These are phyloP conservation scores for Lolium rigidum DNA, from an alignment of 176 grass and related monocot genomes.

Conservation along the genomic window DNA sequence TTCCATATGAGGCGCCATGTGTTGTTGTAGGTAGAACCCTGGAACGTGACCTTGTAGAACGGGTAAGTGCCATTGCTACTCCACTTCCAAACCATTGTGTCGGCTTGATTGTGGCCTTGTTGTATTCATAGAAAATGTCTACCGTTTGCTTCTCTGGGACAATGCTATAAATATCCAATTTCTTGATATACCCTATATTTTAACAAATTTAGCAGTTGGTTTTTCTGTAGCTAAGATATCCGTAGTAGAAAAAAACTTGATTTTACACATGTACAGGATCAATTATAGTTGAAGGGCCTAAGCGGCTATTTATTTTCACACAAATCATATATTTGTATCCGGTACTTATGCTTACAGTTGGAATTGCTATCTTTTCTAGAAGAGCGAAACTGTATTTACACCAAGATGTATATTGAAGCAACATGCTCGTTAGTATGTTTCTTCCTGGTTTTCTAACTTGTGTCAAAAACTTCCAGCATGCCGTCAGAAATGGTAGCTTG, in stretches of 20 bases:
- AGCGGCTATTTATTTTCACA: neutral
- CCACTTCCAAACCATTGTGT: no score
- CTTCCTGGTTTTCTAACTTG: slow-evolving; percentile 23
- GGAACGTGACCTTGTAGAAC: no score
- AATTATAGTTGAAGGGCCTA: neutral
- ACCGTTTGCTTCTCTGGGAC: neutral
- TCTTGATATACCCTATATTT: slow-evolving; percentile 11
- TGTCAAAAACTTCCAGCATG: slow-evolving; percentile 60
- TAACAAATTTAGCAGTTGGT: neutral
- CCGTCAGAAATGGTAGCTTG: slow-evolving; percentile 87
- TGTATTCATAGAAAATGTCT: neutral
- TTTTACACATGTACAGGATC: neutral
- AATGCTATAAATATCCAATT: neutral
- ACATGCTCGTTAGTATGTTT: neutral
- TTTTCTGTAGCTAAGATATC: neutral
- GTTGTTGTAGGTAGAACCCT: no score
- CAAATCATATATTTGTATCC: neutral
- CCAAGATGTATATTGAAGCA: slow-evolving; percentile 13
- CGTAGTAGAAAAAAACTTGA: neutral
- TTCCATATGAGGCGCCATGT: no score
- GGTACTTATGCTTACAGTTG: neutral
- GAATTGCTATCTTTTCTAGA: slow-evolving; percentile 10
- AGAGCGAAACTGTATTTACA: neutral
- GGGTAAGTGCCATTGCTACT: no score
- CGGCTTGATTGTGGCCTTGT: neutral